Evolutionary conservation across 768 basidiomycete genomes (phyloP).

Genomic region (Leccinum truebloodii): DNA sequence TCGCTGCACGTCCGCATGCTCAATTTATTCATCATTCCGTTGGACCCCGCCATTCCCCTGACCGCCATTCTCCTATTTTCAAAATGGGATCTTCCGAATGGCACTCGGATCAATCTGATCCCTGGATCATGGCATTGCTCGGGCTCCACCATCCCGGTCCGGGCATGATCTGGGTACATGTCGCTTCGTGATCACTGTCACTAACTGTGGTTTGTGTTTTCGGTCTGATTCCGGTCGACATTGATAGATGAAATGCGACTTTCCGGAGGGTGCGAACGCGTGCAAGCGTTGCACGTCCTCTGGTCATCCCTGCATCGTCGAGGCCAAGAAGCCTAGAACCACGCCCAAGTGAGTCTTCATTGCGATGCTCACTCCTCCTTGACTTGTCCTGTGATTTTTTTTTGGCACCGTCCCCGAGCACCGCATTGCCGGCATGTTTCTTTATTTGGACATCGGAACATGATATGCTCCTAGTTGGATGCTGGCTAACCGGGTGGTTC

Average conservation of each 20-base stretch:
- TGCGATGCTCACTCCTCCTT: slow-evolving; percentile 18
- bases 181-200: slow-evolving; percentile 7
- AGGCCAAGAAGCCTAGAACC: slow-evolving; percentile 76
- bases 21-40: slow-evolving; percentile 7
- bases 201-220: slow-evolving; percentile 14
- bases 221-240: slow-evolving; percentile 12
- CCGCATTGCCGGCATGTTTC: slow-evolving; percentile 28
- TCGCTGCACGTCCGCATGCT: slow-evolving; percentile 1
- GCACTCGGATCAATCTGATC: slow-evolving; percentile 5
- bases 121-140: slow-evolving; percentile 11
- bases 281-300: slow-evolving; percentile 75
- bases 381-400: not conserved
- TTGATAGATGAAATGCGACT: slow-evolving; percentile 82
- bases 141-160: slow-evolving; percentile 4
- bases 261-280: slow-evolving; percentile 69
- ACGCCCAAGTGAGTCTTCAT: slow-evolving; percentile 73
- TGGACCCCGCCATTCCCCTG: slow-evolving; percentile 4
- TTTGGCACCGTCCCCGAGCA: slow-evolving; percentile 15
- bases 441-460: slow-evolving; percentile 27
- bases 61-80: slow-evolving; percentile 5
- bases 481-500: slow-evolving; percentile 7
- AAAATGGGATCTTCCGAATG: slow-evolving; percentile 16
- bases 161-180: not conserved
- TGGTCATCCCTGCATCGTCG: slow-evolving; percentile 79
- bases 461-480: slow-evolving; percentile 22